Conservation (phyloP, 1,139 yeast genomes). For the Lodderomyces oxycetoniae region DNA sequence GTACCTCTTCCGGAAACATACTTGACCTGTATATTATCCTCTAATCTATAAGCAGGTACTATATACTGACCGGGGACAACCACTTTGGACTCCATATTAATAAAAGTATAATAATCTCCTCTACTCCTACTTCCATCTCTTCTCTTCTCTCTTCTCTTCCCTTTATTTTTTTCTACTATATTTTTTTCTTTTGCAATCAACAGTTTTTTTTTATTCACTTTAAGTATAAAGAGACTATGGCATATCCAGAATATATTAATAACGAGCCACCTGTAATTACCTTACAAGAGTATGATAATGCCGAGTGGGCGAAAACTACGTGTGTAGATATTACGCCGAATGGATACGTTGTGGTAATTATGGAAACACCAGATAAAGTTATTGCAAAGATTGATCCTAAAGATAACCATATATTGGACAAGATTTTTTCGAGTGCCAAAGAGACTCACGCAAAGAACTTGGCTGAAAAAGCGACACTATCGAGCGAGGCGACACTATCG, state of each 20-base stretch:
- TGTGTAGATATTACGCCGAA: constrained; percentile 41
- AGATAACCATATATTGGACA: constrained; percentile 36
- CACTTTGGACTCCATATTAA: constrained; percentile 4
- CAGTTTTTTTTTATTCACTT: not conserved
- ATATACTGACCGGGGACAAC: constrained; percentile 78
- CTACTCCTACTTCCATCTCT: not conserved
- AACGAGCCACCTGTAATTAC: constrained; percentile 47
- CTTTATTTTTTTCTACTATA: constrained; percentile 4
- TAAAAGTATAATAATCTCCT: not conserved
- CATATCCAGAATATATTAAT: constrained; percentile 41
- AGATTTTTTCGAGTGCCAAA: constrained; percentile 47
- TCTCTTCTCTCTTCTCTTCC: not conserved
- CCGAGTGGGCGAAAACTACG: constrained; percentile 49
- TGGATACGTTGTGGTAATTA: constrained; percentile 42
- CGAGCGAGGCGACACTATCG: no score
- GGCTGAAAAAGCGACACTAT: no score
- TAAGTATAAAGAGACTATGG: constrained; percentile 13
- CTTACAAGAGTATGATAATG: constrained; percentile 45
- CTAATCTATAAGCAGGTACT: constrained; percentile 31
- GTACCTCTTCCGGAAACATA: constrained; percentile 40
- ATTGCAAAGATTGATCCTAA: constrained; percentile 38
- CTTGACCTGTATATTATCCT: constrained; percentile 19
- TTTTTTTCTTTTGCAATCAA: not conserved
- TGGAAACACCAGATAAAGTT: constrained; percentile 40
- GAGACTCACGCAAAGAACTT: constrained; percentile 24